Evolutionary conservation across 371 early-diverging fungal species (phyloP), one percentile per base, ranked within the genome.

Genomic region (Lichtheimia ramosa): DNA sequence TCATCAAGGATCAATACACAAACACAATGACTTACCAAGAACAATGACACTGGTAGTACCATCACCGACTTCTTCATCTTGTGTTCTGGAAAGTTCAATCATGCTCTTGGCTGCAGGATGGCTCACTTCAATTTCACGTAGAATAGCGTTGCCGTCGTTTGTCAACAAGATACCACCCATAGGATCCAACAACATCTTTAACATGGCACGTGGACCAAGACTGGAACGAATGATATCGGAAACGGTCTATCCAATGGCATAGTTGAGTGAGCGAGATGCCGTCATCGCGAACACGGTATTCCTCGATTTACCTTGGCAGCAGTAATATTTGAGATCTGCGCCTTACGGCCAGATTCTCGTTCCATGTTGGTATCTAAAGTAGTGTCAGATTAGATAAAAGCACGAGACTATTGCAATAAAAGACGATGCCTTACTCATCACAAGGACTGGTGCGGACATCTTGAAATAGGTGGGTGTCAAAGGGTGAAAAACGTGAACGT

Each of bases 1-100:
- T 27, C 6, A 34, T 34, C 34, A 34, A 8, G 34, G 34, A 34
- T 10, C 34, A 34, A 8, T 2, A 4, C 34, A 34, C 34, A 34
- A 2, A 34, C 34, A 34, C 34, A 34, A 34, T 8, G 8, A 34
- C 68, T 69, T 84, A 94, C 94, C 96, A 40, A 99, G 85, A 70
- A 99, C 94, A 61, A 99, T 97, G 63, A 99, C 99, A 60, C 92
- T 89, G 25, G 99, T 99, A 20, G 99, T 99, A 58, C 99, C 99
- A 81, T 99, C 99, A 61, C 99, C 99, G 40, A 99, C 99, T 79
- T 99, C 99, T 77, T 99, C 99, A 84, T 99, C 99, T 86, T 99
- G 99, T 57, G 99, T 99, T 77, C 99, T 86, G 40, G 96, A 92
- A 48, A 99, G 89, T 75, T 99, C 99, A 70, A 99, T 97, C 93